Evolutionary conservation across 192 early-diverging fungal species (phyloP).

Genomic region (Coemansia sp.): DNA sequence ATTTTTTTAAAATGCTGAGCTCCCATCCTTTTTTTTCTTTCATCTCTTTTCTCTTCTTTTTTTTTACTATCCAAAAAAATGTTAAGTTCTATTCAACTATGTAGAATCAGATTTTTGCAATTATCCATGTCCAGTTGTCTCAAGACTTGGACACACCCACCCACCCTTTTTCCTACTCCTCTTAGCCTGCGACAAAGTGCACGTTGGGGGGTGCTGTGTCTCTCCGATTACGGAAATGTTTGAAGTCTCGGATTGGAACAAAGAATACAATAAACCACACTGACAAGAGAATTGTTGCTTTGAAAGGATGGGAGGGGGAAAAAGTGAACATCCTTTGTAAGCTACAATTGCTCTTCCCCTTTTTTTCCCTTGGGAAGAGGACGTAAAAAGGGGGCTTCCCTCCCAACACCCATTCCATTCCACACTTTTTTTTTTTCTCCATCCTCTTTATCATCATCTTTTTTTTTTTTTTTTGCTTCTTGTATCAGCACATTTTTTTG

Average conservation of each 20-base stretch:
- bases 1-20: not conserved
- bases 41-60: not conserved
- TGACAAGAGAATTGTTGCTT: no score
- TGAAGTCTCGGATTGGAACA: no score
- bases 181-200: no score
- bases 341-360: not conserved
- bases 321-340: no score
- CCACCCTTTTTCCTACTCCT: no score
- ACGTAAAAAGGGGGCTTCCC: not conserved
- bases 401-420: not conserved
- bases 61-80: not conserved
- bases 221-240: no score
- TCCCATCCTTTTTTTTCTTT: conserved; percentile 4
- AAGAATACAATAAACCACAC: no score
- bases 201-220: no score
- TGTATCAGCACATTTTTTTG: not conserved
- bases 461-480: not conserved
- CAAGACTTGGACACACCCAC: not conserved
- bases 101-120: no score
- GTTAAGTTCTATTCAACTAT: no score
- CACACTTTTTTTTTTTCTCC: not conserved
- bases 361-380: not conserved
- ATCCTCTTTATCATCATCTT: not conserved
- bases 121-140: not conserved
- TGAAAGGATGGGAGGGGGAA: no score